Percentiles rank a stretch among this genome's conserved stretches.
Evolutionary conservation across 306 rosid species (phyloP).

Genomic region (Lathyrus oleraceus): DNA sequence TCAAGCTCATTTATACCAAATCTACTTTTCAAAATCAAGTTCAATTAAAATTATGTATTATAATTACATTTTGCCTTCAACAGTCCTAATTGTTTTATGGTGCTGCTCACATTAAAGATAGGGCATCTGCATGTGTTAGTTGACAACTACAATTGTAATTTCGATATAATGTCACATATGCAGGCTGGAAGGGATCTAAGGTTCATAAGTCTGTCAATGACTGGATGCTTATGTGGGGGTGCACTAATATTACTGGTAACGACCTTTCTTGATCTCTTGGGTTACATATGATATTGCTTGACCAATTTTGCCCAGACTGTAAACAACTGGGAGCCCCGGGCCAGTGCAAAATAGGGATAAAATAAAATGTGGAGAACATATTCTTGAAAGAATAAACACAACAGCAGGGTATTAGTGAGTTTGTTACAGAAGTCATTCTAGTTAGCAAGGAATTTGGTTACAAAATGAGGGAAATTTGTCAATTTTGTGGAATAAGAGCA

Average conservation of each 20-base stretch:
- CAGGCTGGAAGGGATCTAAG: conserved; percentile 96
- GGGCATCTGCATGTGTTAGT: background rate
- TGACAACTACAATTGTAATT: conserved; percentile 3
- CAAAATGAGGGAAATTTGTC: background rate
- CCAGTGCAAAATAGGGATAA: background rate
- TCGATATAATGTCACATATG: conserved; percentile 24
- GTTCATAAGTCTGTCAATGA: conserved; percentile 74
- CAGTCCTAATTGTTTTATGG: conserved; percentile 5
- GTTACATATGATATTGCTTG: conserved; percentile 15
- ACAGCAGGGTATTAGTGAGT: background rate
- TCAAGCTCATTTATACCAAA: background rate
- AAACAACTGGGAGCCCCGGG: background rate
- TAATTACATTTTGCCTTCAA: background rate
- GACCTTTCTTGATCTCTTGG: conserved; percentile 27
- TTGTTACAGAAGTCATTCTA: background rate
- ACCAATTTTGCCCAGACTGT: conserved; percentile 21
- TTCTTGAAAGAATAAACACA: background rate
- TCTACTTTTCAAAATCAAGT: conserved; percentile 1
- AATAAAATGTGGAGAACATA: background rate
- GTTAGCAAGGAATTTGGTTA: background rate
- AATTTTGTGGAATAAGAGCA: conserved; percentile 1
- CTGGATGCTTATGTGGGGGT: conserved; percentile 69
- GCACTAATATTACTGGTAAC: conserved; percentile 59
- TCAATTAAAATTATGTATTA: background rate
- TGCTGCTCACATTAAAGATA: background rate